Evolutionary conservation across 352 stramenopile genomes (phyloP), one percentile per base, ranked within the genome.

Genomic region (Phytopythium vexans): DNA sequence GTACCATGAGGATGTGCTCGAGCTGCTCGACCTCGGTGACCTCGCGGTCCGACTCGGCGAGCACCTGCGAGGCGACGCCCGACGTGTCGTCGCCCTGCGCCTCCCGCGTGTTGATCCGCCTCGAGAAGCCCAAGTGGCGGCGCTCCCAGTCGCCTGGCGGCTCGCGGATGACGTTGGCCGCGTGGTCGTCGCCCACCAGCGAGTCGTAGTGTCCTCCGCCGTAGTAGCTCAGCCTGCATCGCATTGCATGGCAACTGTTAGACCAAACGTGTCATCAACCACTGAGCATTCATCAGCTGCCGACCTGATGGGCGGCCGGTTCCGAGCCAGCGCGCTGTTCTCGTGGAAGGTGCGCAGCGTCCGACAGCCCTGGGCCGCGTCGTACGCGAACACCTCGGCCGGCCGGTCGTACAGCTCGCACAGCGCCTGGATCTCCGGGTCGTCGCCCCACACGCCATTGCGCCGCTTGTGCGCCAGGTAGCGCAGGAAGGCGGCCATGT

Each of bases 391-490:
- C 37, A 98, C 88, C 66, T 97, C 77, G 0, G 88, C 88, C 3
- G 86, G 74, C 31, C 91, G 86, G 49, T 97, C 82, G 60, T 98
- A 98, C 4, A 98, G 66, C 70, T 99, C 96, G 42, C 82, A 96
- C 52, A 98, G 91, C 32, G 96, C 85, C 39, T 98, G 95, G 39
- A 99, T 91, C 78, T 99, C 96, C 3, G 92, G 88, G 61, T 98
- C 96, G 58, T 98, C 97, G 11, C 94, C 96, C 80, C 97, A 97
- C 6, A 98, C 91, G 37, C 91, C 94, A 46, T 89, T 64, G 27
- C 82, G 73, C 5, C 94, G 79, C 64, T 98, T 98, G 44, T 95
- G 65, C 11, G 58, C 51, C 47, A 99, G 62, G 58, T 99, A 99
- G 2, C 74, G 64, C 49, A 86, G 61, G 51, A 98, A 98, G 2